Evolutionary conservation across 225 moss, liverwort and hornwort genomes (phyloP).

Genomic region (Pseudoscleropodium purum): DNA sequence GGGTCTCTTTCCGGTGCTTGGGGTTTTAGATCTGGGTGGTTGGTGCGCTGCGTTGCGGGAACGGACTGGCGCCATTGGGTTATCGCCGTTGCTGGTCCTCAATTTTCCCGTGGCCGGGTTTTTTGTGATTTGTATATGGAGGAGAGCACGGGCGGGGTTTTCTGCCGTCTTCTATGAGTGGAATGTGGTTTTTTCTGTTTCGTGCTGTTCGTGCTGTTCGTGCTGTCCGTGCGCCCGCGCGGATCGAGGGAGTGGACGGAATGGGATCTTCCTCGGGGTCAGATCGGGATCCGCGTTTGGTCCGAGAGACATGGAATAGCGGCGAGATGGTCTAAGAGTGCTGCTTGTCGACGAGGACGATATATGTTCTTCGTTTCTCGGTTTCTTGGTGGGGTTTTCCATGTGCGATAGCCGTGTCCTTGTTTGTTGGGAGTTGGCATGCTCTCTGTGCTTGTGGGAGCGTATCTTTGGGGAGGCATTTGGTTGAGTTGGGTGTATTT

Average conservation of each 20-base stretch:
- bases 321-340: neutral
- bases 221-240: too few relatives aligned
- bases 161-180: neutral
- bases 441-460: neutral
- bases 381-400: neutral
- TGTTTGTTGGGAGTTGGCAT: neutral
- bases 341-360: neutral
- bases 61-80: neutral
- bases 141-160: accelerated
- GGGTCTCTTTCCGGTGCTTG: too few relatives aligned
- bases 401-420: neutral
- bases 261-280: neutral
- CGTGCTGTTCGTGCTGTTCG: neutral
- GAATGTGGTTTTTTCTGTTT: neutral
- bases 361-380: neutral
- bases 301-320: too few relatives aligned
- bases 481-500: neutral
- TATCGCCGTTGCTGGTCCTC: neutral
- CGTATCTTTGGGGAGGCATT: neutral
- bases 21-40: neutral
- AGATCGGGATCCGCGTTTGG: neutral
- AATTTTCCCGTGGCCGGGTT: too few relatives aligned
- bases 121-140: too few relatives aligned
- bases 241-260: neutral
- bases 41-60: neutral